Evolutionary conservation across 176 grass and related monocot species (phyloP).

Genomic region (Microstegium vimineum): DNA sequence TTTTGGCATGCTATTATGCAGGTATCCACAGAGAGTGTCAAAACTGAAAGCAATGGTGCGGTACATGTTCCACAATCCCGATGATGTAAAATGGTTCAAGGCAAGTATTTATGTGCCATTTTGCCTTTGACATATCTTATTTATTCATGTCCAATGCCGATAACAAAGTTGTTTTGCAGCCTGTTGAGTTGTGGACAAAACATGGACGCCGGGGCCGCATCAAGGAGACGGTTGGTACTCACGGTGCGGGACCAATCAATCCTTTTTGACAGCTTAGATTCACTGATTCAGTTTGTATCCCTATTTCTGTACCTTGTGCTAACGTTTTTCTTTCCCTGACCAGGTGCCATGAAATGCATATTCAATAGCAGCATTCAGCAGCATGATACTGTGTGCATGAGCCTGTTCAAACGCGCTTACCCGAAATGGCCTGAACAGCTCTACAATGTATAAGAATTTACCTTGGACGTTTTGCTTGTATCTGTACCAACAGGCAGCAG

Average conservation of each 20-base stretch:
- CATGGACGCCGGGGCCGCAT: slow-evolving; percentile 80
- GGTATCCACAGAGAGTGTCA: slow-evolving; percentile 93
- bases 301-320: neutral
- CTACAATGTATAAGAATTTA: slow-evolving; percentile 26
- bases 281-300: neutral
- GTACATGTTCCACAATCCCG: slow-evolving; percentile 93
- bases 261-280: neutral
- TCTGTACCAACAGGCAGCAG: neutral
- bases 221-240: slow-evolving; percentile 92
- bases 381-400: slow-evolving; percentile 94
- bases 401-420: slow-evolving; percentile 76
- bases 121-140: neutral
- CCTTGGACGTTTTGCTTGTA: neutral
- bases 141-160: neutral
- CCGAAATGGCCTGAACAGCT: slow-evolving; percentile 90
- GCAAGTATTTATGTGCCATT: slow-evolving; percentile 33
- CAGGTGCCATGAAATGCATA: slow-evolving; percentile 91
- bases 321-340: neutral
- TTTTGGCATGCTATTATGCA: slow-evolving; percentile 29
- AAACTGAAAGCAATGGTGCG: slow-evolving; percentile 83
- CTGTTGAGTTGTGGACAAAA: slow-evolving; percentile 88
- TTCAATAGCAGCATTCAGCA: slow-evolving; percentile 89
- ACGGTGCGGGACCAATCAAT: slow-evolving; percentile 43
- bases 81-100: slow-evolving; percentile 96
- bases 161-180: slow-evolving; percentile 43